Base-by-base conservation (phyloP, 2,329 filamentous ascomycete species). In the Colletotrichum australisinense region DNA sequence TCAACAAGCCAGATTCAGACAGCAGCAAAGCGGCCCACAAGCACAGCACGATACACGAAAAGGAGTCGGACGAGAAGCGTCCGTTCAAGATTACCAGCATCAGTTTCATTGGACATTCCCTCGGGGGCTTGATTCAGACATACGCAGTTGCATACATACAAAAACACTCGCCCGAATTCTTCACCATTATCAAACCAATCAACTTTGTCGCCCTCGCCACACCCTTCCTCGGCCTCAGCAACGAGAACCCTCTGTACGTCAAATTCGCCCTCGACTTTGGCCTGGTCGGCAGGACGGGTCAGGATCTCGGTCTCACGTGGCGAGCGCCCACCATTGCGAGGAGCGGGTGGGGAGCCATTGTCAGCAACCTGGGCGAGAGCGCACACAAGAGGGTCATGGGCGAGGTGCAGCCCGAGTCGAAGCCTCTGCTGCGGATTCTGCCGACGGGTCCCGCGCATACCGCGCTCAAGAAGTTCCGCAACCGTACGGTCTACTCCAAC, bases 191-290 rank as follows among this genome's bases (percentile, higher is more conserved):
- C 78, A 90, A 91, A 75, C 96, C 96, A 0, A 87, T 98, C 80
- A 98, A 98, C 80, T 98, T 98, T 79, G 93, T 98, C 76, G 89
- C 93, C 32, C 85, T 98, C 76, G 95, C 96, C 19, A 93, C 95
- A 0, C 96, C 96, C 0, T 95, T 98, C 76, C 85, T 98, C 1
- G 96, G 96, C 0, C 86, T 98, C 49, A 98, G 96, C 82, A 98
- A 99, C 80, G 97, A 99, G 80, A 99, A 99, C 78, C 97, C 97
- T 0, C 88, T 98, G 69, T 99, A 99, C 81, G 94, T 99, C 82
- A 97, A 95, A 79, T 98, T 99, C 81, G 97, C 97, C 0, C 86
- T 99, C 4, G 97, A 99, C 81, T 97, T 98, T 84, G 97, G 97
- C 0, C 88, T 99, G 1, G 96, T 99, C 16, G 97, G 97, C n/a